Conservation (phyloP, 2,329 filamentous ascomycete species). For the Reticulascus tulasneorum region DNA sequence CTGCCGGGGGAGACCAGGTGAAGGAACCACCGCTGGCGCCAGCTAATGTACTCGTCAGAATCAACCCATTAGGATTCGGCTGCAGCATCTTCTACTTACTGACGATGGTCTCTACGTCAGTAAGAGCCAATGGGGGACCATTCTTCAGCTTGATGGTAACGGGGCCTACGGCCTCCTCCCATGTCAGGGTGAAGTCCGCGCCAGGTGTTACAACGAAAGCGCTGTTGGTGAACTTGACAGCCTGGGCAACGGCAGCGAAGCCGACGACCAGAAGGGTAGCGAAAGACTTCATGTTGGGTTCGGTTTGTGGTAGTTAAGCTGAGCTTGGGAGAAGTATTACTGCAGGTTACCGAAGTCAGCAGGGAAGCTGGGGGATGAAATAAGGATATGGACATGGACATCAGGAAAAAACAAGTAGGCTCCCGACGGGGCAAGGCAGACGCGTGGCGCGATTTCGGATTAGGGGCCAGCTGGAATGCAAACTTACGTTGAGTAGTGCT, state of each 20-base stretch:
- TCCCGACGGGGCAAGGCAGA: no score
- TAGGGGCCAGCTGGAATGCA: no score
- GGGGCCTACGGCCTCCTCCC: constrained; percentile 33
- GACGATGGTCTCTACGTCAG: constrained; percentile 27
- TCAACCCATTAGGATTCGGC: background rate
- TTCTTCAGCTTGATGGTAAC: constrained; percentile 39
- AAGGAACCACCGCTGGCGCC: constrained; percentile 28
- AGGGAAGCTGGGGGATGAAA: no score
- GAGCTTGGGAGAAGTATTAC: constrained; percentile 1
- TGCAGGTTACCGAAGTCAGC: no score
- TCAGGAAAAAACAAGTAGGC: no score
- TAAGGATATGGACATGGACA: no score
- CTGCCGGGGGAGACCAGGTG: constrained; percentile 33
- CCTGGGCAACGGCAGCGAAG: constrained; percentile 25
- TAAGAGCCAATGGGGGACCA: constrained; percentile 31
- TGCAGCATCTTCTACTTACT: constrained; percentile 28
- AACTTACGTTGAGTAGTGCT: no score
- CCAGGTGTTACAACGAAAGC: constrained; percentile 31
- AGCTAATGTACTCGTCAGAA: constrained; percentile 20
- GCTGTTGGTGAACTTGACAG: constrained; percentile 30
- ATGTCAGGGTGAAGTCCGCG: constrained; percentile 39
- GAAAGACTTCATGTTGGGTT: constrained; percentile 26
- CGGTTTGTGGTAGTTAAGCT: constrained; percentile 9
- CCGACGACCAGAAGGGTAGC: constrained; percentile 24
- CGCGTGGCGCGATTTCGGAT: no score